phyloP scores from a whole-genome alignment of 352 stramenopile genomes.

The Globisporangium cylindrosporum region DNA sequence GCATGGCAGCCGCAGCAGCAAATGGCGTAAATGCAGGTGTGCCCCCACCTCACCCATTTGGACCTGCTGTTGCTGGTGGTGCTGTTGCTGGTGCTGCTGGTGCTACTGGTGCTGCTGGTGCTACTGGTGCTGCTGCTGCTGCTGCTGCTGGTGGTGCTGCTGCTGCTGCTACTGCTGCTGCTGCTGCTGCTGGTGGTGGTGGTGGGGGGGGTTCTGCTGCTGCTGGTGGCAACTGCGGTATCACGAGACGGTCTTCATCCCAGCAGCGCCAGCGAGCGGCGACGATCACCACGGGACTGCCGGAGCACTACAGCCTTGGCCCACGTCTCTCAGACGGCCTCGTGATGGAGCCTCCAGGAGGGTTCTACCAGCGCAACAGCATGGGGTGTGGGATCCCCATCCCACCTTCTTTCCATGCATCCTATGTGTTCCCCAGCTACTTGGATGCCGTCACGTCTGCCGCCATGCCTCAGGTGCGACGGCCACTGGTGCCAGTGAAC shows the following conservation, averaged over 20 bases:
- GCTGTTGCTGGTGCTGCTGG: too few species aligned
- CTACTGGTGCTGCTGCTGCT: neutral
- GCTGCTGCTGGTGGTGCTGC: too few species aligned
- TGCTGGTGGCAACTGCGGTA: neutral
- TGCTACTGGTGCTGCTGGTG: too few species aligned
- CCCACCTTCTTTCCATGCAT: conserved; percentile 19
- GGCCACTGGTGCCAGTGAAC: conserved; percentile 32
- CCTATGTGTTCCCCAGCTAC: conserved; percentile 17
- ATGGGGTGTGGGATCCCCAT: conserved; percentile 8
- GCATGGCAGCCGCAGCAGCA: conserved; percentile 10
- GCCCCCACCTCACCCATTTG: neutral
- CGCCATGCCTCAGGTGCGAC: conserved; percentile 18
- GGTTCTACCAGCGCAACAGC: conserved; percentile 14
- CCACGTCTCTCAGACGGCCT: conserved; percentile 39
- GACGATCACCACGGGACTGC: conserved; percentile 18
- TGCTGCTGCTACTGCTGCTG: too few species aligned
- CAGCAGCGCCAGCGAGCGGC: conserved; percentile 20
- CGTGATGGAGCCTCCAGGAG: conserved; percentile 38
- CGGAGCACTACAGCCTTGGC: conserved; percentile 23
- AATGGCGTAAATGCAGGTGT: neutral
- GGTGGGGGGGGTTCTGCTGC: too few species aligned
- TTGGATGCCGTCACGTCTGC: neutral
- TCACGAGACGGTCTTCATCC: conserved; percentile 9
- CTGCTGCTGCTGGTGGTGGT: too few species aligned
- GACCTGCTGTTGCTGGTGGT: neutral